phyloP scores from a whole-genome alignment of 176 grass and related monocot species.

The Oryza meyeriana region DNA sequence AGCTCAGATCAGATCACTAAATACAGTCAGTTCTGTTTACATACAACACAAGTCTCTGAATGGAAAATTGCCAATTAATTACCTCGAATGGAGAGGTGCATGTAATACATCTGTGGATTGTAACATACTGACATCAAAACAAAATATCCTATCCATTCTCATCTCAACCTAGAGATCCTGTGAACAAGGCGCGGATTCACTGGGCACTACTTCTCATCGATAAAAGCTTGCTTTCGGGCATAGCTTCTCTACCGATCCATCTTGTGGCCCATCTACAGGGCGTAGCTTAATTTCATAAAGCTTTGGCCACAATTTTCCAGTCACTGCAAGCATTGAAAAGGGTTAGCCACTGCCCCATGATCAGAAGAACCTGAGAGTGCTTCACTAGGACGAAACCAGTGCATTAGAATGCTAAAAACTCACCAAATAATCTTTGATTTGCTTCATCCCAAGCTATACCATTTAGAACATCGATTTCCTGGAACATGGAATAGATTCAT shows the following conservation, averaged over 20 bases:
- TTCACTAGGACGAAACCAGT: background rate
- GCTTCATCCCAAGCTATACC: conserved; percentile 92
- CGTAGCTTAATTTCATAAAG: conserved; percentile 52
- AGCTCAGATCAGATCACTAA: background rate
- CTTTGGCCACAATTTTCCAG: conserved; percentile 51
- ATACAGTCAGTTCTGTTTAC: background rate
- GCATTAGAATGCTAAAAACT: background rate
- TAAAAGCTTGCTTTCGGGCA: conserved; percentile 47
- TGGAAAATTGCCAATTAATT: background rate
- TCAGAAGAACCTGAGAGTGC: background rate
- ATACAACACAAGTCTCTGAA: background rate
- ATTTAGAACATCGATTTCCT: conserved; percentile 79
- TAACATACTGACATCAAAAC: background rate
- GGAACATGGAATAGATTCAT: conserved; percentile 34
- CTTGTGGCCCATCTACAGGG: conserved; percentile 26
- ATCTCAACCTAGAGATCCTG: background rate
- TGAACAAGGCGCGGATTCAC: background rate
- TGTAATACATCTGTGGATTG: background rate
- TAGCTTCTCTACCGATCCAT: conserved; percentile 42
- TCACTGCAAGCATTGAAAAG: conserved; percentile 26
- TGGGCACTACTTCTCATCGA: conserved; percentile 6
- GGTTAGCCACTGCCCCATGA: background rate
- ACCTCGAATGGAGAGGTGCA: background rate
- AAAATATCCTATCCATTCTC: background rate
- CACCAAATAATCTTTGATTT: conserved; percentile 78